phyloP scores from a whole-genome alignment of 441 rosid species.

The Oxalis stricta region DNA sequence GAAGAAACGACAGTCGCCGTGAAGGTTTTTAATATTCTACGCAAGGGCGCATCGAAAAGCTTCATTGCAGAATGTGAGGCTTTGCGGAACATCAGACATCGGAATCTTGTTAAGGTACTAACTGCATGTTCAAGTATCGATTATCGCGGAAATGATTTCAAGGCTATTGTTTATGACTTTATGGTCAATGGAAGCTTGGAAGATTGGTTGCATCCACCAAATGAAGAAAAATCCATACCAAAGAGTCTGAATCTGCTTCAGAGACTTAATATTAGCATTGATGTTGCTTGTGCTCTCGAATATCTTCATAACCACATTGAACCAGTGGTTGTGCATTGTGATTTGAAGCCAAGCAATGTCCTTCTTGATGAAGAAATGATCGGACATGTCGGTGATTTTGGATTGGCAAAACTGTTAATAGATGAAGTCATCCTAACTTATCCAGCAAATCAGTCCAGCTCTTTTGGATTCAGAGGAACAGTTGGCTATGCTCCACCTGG shows the following conservation, averaged over 20 bases:
- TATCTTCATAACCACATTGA: slow-evolving; percentile 21
- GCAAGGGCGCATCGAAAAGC: slow-evolving; percentile 14
- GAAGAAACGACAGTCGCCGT: slow-evolving; percentile 5
- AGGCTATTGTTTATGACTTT: slow-evolving; percentile 17
- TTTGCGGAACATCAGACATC: slow-evolving; percentile 14
- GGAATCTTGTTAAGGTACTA: slow-evolving; percentile 16
- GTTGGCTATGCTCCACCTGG: slow-evolving; percentile 11
- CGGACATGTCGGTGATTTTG: slow-evolving; percentile 11
- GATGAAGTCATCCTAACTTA: neutral
- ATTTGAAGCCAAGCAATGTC: slow-evolving; percentile 16
- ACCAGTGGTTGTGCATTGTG: slow-evolving; percentile 12
- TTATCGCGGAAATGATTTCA: slow-evolving; percentile 16
- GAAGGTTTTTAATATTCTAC: slow-evolving; percentile 18
- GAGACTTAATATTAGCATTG: slow-evolving; percentile 17
- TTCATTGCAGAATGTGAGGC: slow-evolving; percentile 20
- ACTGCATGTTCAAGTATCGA: slow-evolving; percentile 17
- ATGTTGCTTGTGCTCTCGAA: slow-evolving; percentile 16
- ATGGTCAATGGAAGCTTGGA: slow-evolving; percentile 20
- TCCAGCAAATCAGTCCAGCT: slow-evolving; percentile 1
- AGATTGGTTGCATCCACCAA: slow-evolving; percentile 15
- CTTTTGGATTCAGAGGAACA: slow-evolving; percentile 10
- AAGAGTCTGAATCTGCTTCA: neutral
- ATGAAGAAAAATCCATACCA: neutral
- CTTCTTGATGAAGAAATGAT: slow-evolving; percentile 11
- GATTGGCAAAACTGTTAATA: slow-evolving; percentile 8